Conservation (phyloP, 371 early-diverging fungal genomes). For the Quaeritorhiza haematococci region DNA sequence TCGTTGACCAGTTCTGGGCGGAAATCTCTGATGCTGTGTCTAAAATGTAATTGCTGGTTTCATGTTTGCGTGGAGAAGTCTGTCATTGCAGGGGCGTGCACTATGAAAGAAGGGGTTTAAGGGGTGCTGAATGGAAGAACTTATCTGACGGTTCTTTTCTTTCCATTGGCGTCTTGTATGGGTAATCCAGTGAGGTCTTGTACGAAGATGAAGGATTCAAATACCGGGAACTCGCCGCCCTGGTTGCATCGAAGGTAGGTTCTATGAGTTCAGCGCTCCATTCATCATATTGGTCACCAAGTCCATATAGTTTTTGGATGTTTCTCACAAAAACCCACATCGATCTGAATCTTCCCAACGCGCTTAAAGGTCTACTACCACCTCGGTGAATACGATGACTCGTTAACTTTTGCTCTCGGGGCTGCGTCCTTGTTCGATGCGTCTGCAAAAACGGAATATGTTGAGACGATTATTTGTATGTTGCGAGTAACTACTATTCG, state of each 20-base stretch:
- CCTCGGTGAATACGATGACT: slow-evolving; percentile 91
- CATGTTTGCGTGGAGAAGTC: too few relatives aligned
- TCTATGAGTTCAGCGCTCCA: background rate
- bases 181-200: slow-evolving; percentile 83
- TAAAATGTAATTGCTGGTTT: slow-evolving; percentile 66
- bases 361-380: slow-evolving; percentile 77
- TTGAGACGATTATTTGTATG: slow-evolving; percentile 87
- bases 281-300: background rate
- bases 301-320: background rate
- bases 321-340: background rate
- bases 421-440: slow-evolving; percentile 88
- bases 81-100: too few relatives aligned
- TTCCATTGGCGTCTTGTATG: too few relatives aligned
- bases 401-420: slow-evolving; percentile 89
- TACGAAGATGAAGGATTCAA: slow-evolving; percentile 84
- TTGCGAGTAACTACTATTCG: background rate
- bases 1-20: slow-evolving; percentile 95
- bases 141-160: too few relatives aligned
- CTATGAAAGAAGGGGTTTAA: too few relatives aligned
- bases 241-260: slow-evolving; percentile 91
- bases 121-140: too few relatives aligned
- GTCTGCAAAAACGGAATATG: slow-evolving; percentile 73
- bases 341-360: background rate
- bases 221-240: slow-evolving; percentile 83
- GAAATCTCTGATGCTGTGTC: slow-evolving; percentile 92